These are phyloP conservation scores for Tephrocybe sp. DNA, from an alignment of 768 basidiomycete species.

Conservation along the genomic window DNA sequence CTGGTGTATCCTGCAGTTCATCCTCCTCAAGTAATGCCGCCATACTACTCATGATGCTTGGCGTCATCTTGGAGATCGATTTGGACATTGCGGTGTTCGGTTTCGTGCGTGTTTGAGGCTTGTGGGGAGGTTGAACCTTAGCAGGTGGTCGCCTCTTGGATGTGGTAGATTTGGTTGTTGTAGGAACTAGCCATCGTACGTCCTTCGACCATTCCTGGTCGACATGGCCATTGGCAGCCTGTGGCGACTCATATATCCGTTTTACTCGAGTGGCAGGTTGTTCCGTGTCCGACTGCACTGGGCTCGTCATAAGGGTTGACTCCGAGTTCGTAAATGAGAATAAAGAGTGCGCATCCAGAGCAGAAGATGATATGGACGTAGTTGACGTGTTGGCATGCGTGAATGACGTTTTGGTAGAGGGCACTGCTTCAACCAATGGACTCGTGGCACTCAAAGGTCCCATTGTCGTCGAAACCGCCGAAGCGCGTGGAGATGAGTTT, in stretches of 20 bases:
- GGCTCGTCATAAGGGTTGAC: slow-evolving; percentile 35
- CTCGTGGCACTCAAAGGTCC: slow-evolving; percentile 25
- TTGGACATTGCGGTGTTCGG: slow-evolving; percentile 21
- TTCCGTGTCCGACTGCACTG: slow-evolving; percentile 29
- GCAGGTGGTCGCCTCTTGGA: slow-evolving; percentile 7
- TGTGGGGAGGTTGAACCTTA: slow-evolving; percentile 6
- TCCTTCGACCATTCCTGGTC: slow-evolving; percentile 69
- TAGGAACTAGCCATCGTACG: slow-evolving; percentile 56
- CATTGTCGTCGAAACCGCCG: slow-evolving; percentile 33
- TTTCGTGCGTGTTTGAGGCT: slow-evolving; percentile 20
- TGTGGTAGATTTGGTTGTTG: slow-evolving; percentile 18
- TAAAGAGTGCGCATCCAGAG: slow-evolving; percentile 38
- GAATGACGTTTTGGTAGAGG: slow-evolving; percentile 20
- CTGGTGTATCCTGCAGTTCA: slow-evolving; percentile 32
- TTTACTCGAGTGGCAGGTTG: slow-evolving; percentile 16
- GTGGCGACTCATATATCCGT: slow-evolving; percentile 16
- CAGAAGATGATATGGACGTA: slow-evolving; percentile 37
- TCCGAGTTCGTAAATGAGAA: slow-evolving; percentile 35
- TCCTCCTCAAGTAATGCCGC: slow-evolving; percentile 51
- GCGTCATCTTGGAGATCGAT: slow-evolving; percentile 31
- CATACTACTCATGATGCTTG: slow-evolving; percentile 51
- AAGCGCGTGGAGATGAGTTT: slow-evolving; percentile 48
- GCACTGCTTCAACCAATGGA: slow-evolving; percentile 18
- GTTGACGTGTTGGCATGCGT: slow-evolving; percentile 25
- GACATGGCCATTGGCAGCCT: slow-evolving; percentile 23